Evolutionary conservation across 208 protist species (phyloP).

Genomic region (Leishmania lainsoni): DNA sequence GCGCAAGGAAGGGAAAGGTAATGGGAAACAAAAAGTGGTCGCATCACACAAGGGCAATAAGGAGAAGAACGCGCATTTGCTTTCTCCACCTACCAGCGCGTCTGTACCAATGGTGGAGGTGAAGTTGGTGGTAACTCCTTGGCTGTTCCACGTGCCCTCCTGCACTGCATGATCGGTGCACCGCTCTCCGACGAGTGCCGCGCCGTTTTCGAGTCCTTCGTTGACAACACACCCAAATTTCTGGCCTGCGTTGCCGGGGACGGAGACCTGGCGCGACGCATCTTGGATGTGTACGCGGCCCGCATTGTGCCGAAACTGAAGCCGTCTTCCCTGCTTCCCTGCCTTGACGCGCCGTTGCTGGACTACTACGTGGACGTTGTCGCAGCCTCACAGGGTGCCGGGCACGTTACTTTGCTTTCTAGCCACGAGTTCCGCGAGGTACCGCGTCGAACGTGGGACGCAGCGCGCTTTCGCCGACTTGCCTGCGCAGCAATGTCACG

Average conservation of each 20-base stretch:
- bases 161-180: slow-evolving; percentile 45
- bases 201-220: slow-evolving; percentile 47
- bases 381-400: not conserved
- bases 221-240: slow-evolving; percentile 65
- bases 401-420: slow-evolving; percentile 9
- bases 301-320: slow-evolving; percentile 49
- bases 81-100: not conserved
- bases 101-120: not conserved
- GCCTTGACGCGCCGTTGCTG: slow-evolving; percentile 46
- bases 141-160: slow-evolving; percentile 30
- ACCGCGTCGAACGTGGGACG: slow-evolving; percentile 15
- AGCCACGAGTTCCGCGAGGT: slow-evolving; percentile 26
- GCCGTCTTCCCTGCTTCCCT: slow-evolving; percentile 50
- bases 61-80: not conserved
- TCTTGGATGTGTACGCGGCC: slow-evolving; percentile 61
- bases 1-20: not conserved
- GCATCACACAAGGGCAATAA: not conserved
- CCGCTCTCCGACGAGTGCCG: slow-evolving; percentile 55
- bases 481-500: slow-evolving; percentile 10
- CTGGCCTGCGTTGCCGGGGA: slow-evolving; percentile 47
- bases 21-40: not conserved
- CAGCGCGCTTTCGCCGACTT: slow-evolving; percentile 8
- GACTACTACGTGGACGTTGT: slow-evolving; percentile 72
- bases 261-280: slow-evolving; percentile 42
- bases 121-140: not conserved